phyloP scores from a whole-genome alignment of 2,329 filamentous ascomycete genomes.

The Botrytis porri region DNA sequence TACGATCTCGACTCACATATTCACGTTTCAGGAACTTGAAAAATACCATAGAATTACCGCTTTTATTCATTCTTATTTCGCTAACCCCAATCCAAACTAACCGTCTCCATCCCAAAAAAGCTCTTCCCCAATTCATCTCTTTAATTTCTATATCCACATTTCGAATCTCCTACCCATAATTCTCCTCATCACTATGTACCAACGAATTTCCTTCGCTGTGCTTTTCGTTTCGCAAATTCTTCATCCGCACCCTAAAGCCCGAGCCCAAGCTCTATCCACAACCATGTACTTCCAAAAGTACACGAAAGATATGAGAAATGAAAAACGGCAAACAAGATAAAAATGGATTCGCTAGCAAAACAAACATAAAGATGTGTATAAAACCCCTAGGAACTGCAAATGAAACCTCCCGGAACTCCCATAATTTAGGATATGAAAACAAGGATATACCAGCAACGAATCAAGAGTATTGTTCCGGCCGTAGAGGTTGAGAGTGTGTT shows the following conservation, averaged over 20 bases:
- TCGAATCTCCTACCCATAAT: background rate
- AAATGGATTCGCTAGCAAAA: background rate
- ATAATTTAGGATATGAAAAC: background rate
- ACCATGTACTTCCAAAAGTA: background rate
- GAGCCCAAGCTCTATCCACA: background rate
- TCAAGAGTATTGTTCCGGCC: background rate
- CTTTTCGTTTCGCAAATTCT: background rate
- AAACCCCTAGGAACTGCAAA: background rate
- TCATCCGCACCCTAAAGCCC: background rate
- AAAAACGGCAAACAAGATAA: background rate
- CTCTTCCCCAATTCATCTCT: background rate
- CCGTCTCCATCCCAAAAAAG: background rate
- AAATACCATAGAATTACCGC: background rate
- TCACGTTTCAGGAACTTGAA: background rate
- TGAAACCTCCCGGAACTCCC: background rate
- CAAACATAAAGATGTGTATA: background rate
- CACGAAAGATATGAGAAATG: background rate
- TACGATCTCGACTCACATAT: background rate
- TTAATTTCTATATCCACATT: background rate
- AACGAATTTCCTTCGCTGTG: background rate
- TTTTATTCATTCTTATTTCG: background rate
- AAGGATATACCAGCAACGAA: background rate
- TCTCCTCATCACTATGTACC: conserved; percentile 1
- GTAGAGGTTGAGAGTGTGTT: background rate
- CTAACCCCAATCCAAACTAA: background rate